Evolutionary conservation across 2,329 filamentous ascomycete genomes (phyloP).

Genomic region (Hymenoscyphus fraxineus): DNA sequence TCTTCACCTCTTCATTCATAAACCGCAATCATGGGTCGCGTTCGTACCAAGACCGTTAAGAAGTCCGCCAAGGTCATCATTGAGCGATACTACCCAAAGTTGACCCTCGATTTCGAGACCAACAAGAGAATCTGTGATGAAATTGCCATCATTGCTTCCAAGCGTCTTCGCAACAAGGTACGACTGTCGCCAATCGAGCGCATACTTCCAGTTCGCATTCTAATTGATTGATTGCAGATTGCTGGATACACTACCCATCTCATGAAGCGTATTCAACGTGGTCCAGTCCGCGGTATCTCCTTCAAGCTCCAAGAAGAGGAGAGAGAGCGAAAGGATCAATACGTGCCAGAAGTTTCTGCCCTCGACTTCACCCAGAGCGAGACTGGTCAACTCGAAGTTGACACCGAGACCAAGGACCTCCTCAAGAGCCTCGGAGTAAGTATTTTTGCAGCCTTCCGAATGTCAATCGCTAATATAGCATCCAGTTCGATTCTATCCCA

Average conservation of each 20-base stretch:
- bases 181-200: conserved; percentile 8
- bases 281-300: conserved; percentile 98
- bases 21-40: conserved; percentile 40
- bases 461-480: conserved; percentile 30
- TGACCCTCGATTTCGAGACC: conserved; percentile 99
- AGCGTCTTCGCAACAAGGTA: conserved; percentile 99
- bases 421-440: conserved; percentile 98
- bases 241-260: conserved; percentile 97
- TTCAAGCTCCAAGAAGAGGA: conserved; percentile 99
- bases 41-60: conserved; percentile 42
- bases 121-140: conserved; percentile 99
- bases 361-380: conserved; percentile 98
- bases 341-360: conserved; percentile 97
- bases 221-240: conserved; percentile 54
- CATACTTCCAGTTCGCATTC: neutral
- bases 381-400: conserved; percentile 89
- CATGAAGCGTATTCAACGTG: conserved; percentile 99
- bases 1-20: conserved; percentile 6
- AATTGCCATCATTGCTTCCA: conserved; percentile 98
- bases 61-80: conserved; percentile 96
- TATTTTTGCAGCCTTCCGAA: conserved; percentile 36
- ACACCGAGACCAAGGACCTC: conserved; percentile 97
- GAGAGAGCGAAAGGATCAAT: conserved; percentile 99
- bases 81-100: conserved; percentile 95
- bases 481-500: conserved; percentile 92